Base-by-base conservation (phyloP, 2,329 filamentous ascomycete genomes). In the Botrytis medusae region DNA sequence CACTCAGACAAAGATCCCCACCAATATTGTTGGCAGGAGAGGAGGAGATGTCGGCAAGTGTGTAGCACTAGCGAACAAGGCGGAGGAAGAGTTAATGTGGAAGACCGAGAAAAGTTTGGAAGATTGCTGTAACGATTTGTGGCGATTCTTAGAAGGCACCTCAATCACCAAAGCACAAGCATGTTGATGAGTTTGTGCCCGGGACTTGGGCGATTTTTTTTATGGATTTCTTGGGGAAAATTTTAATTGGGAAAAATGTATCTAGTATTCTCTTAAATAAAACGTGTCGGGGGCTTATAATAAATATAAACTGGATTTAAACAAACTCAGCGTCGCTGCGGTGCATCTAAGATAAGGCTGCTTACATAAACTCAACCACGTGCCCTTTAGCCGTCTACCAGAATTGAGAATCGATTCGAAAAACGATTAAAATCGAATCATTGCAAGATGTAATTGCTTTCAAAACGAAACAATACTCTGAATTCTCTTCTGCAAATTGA, bases 11-110 rank as follows among this genome's bases (percentile, higher is more conserved):
- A 73, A 79, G 5, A 84, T 86, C 32, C 83, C 83, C 2, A 80
- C 82, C 46, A 77, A 80, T n/a, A 77, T 81, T 65, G 80, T 81
- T 5, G 82, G 80, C 12, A 79, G 83, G n/a, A 79, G 84, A 57
- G 79, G 79, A 20, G 84, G 84, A 6, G 84, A 86, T 74, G 83
- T 86, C 4, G 84, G 83, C 51, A 80, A 80, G 59, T 85, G 84
- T 71, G 83, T 85, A 1, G 85, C 84, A 1, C 82, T 81, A 68
- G 82, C 82, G 25, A 78, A 79, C 32, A 81, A 83, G 34, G 84
- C 84, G 3, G 77, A 77, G 54, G 76, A 78, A 9, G 84, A 86
- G 77, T 79, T 86, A 10, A 84, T 82, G n/a, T 86, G 84, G 84
- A 77, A 78, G 65, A 78, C 80, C 8, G 77, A 82, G 63, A 79